Evolutionary conservation across 2,329 filamentous ascomycete genomes (phyloP).

Genomic region (Stachybotrys chlorohalonatus): DNA sequence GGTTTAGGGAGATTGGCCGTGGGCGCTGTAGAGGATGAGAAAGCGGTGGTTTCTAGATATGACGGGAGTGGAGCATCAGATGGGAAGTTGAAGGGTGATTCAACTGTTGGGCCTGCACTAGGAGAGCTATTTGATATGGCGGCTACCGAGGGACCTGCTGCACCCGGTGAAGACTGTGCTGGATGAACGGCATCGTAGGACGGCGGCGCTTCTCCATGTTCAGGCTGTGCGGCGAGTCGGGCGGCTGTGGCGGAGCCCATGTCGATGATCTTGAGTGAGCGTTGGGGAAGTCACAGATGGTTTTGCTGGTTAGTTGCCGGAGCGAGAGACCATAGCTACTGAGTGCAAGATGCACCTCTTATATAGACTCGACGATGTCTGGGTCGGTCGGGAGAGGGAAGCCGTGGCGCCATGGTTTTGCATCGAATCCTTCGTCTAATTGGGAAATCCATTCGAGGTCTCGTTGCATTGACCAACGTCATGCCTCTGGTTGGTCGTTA

Average conservation of each 20-base stretch:
- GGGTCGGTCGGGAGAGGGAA: too few relatives aligned
- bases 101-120: constrained; percentile 15
- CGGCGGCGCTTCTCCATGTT: neutral
- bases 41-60: constrained; percentile 13
- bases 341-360: too few relatives aligned
- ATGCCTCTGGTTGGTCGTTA: too few relatives aligned
- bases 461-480: too few relatives aligned
- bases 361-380: too few relatives aligned
- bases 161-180: neutral
- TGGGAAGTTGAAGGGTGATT: constrained; percentile 31
- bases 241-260: neutral
- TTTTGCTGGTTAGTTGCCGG: too few relatives aligned
- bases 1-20: constrained; percentile 11
- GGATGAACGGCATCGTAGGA: neutral
- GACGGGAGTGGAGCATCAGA: constrained; percentile 16
- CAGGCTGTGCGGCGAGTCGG: neutral
- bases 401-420: too few relatives aligned
- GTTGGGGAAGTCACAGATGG: neutral
- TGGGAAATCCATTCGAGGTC: too few relatives aligned
- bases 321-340: too few relatives aligned
- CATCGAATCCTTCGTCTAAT: too few relatives aligned
- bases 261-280: neutral
- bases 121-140: neutral
- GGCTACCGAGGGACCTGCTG: neutral
- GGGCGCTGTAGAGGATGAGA: constrained; percentile 2